Percentiles rank a stretch among this genome's conserved stretches.
These are phyloP conservation scores for Malania oleifera DNA, from an alignment of 164 flowering plant species.

Conservation along the genomic window DNA sequence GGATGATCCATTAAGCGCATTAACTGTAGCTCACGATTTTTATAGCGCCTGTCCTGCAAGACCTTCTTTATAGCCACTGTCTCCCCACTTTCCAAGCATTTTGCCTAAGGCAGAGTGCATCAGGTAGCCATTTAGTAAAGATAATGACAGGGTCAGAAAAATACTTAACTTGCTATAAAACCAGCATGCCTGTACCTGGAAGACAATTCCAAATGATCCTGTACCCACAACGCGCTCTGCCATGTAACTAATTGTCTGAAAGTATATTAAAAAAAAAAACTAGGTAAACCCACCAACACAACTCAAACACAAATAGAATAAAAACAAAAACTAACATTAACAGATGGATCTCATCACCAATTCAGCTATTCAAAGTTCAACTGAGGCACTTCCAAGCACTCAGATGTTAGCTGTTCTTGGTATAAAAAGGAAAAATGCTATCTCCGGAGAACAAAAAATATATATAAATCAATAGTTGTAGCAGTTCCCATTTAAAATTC, in stretches of 20 bases:
- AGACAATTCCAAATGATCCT: conserved; percentile 93
- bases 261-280: conserved; percentile 15
- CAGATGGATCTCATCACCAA: neutral
- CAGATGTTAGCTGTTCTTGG: too few species aligned
- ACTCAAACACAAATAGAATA: neutral
- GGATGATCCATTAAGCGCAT: conserved; percentile 97
- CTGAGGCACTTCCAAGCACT: neutral
- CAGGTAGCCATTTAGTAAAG: neutral
- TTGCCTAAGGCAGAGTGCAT: conserved; percentile 48
- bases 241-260: conserved; percentile 95
- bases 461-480: neutral
- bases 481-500: too few species aligned
- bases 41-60: conserved; percentile 87
- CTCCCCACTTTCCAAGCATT: conserved; percentile 92
- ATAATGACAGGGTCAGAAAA: neutral
- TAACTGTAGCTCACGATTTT: conserved; percentile 87
- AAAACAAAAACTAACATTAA: neutral
- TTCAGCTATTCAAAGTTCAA: neutral
- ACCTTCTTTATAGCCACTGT: conserved; percentile 93
- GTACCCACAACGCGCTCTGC: conserved; percentile 97
- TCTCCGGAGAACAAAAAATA: neutral
- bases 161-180: neutral
- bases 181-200: conserved; percentile 50
- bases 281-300: neutral
- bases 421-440: too few species aligned